Percentiles rank a stretch among this genome's conserved stretches.
These are phyloP conservation scores for Flagelloscypha sp. DNA, from an alignment of 768 basidiomycete species.

Conservation along the genomic window DNA sequence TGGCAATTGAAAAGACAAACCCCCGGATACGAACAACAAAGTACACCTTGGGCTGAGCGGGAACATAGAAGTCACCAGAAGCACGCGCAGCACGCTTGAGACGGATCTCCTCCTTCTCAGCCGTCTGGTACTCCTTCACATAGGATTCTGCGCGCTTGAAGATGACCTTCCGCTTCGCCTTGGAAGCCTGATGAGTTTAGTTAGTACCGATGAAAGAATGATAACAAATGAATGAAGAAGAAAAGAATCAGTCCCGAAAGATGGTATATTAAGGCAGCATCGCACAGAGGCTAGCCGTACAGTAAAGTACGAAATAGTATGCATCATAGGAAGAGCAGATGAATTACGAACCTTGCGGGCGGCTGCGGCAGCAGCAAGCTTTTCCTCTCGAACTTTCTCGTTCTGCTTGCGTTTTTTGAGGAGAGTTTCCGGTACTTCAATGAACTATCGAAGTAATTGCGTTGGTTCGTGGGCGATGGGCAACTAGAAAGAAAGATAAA, in stretches of 20 bases:
- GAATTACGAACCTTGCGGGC: conserved; percentile 74
- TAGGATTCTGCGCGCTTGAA: conserved; percentile 99
- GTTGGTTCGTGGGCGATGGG: not conserved
- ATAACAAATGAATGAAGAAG: conserved; percentile 11
- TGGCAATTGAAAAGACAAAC: conserved; percentile 38
- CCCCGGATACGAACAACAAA: conserved; percentile 97
- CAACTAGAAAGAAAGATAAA: conserved; percentile 5
- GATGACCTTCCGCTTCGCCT: conserved; percentile 91
- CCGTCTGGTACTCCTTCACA: conserved; percentile 89
- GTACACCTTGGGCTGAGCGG: conserved; percentile 93
- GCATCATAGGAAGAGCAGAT: conserved; percentile 53
- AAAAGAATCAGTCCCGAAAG: conserved; percentile 76
- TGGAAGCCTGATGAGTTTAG: conserved; percentile 51
- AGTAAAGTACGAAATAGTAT: conserved; percentile 69
- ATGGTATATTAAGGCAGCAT: conserved; percentile 88
- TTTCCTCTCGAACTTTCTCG: conserved; percentile 93
- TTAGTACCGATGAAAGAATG: conserved; percentile 6
- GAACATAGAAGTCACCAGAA: conserved; percentile 95
- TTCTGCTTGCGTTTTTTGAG: conserved; percentile 99
- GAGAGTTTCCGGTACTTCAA: conserved; percentile 98
- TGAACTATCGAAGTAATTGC: conserved; percentile 41
- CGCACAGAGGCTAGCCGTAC: conserved; percentile 69
- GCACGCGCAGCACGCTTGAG: conserved; percentile 88
- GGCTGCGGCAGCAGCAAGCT: conserved; percentile 70
- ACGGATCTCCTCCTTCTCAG: conserved; percentile 95